Evolutionary conservation across 192 early-diverging fungal species (phyloP).

Genomic region (Gryganskiella cystojenkinii): DNA sequence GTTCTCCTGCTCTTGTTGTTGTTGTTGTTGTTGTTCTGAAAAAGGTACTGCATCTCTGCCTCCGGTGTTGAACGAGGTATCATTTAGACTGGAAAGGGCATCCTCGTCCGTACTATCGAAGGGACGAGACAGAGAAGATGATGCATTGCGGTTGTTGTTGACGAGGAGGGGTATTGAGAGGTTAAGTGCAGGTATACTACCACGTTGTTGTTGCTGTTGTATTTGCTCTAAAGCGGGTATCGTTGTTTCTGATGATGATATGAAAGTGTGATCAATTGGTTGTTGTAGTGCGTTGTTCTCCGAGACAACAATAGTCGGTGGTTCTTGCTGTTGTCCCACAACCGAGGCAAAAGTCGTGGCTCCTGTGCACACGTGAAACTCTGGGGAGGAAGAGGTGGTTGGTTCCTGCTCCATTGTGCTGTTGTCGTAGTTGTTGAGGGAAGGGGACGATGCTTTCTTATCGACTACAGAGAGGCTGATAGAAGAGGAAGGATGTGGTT

Average conservation of each 20-base stretch:
- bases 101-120: not conserved
- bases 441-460: conserved; percentile 13
- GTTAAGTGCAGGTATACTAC: too few relatives aligned
- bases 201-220: too few relatives aligned
- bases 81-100: not conserved
- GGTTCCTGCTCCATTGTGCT: not conserved
- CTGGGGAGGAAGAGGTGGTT: not conserved
- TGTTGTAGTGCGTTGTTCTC: too few relatives aligned
- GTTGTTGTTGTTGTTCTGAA: not conserved
- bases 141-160: too few relatives aligned
- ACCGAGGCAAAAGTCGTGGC: too few relatives aligned
- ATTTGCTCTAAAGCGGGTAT: too few relatives aligned
- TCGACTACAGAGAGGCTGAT: conserved; percentile 2
- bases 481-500: not conserved
- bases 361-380: not conserved
- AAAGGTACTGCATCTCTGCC: too few relatives aligned
- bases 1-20: not conserved
- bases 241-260: too few relatives aligned
- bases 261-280: too few relatives aligned
- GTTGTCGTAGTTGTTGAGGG: not conserved
- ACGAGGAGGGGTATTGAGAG: too few relatives aligned
- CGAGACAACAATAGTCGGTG: too few relatives aligned
- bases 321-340: too few relatives aligned
- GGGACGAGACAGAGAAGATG: not conserved
- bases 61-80: not conserved